A percentile compares a stretch with the other conserved stretches of the same genome.
Conservation (phyloP, 1,139 yeast species). For the Taiozyma sp. region DNA sequence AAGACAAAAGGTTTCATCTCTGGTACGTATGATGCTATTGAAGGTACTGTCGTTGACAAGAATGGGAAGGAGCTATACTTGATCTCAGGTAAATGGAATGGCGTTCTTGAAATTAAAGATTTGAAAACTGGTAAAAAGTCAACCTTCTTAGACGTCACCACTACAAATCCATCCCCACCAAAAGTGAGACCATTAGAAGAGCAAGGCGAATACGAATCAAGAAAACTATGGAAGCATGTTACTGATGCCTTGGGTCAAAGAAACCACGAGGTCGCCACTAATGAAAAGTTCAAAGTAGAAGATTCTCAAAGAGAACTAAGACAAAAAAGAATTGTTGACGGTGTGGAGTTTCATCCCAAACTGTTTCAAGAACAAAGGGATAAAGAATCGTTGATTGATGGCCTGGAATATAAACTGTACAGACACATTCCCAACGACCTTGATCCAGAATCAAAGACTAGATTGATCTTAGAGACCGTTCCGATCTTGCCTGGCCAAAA, state of each 20-base stretch:
- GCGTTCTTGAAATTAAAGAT: conserved; percentile 66
- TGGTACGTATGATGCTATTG: conserved; percentile 88
- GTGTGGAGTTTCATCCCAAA: conserved; percentile 76
- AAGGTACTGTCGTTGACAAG: conserved; percentile 60
- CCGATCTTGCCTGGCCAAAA: conserved; percentile 79
- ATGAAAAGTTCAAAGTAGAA: conserved; percentile 82
- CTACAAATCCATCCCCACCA: conserved; percentile 53
- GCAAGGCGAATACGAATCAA: conserved; percentile 79
- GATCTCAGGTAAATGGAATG: conserved; percentile 93
- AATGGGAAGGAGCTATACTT: conserved; percentile 56
- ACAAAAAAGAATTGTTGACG: conserved; percentile 70
- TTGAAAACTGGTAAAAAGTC: conserved; percentile 37
- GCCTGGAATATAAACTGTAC: conserved; percentile 61
- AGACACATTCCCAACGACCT: conserved; percentile 46
- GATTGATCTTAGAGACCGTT: conserved; percentile 55
- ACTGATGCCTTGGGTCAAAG: conserved; percentile 70
- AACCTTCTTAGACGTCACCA: conserved; percentile 61
- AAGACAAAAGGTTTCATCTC: conserved; percentile 92
- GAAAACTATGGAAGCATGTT: conserved; percentile 80
- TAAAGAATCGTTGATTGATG: conserved; percentile 32
- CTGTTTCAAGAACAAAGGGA: conserved; percentile 48
- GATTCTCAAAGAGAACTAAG: conserved; percentile 74
- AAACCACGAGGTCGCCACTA: conserved; percentile 80
- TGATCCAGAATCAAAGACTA: conserved; percentile 46
- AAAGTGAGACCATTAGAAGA: conserved; percentile 71